Evolutionary conservation across 2,329 filamentous ascomycete species (phyloP), one percentile per base, ranked within the genome.

Genomic region (Diaporthe sp.): DNA sequence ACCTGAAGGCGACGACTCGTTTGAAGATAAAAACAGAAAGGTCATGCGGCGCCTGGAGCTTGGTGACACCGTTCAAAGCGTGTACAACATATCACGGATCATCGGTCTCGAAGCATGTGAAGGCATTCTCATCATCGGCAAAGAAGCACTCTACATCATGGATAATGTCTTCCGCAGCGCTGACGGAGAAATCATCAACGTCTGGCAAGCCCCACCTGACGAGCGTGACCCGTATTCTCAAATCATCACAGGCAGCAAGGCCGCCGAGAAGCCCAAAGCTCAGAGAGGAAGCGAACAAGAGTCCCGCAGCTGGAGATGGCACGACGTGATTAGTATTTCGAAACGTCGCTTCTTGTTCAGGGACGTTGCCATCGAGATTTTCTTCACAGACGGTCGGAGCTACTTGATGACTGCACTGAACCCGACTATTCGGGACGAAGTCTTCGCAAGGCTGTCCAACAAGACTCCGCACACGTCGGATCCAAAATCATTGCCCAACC

Each of bases 11-110:
- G 90, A 92, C 19, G 91, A 93, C 77, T 93, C 92, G 1, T 97
- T 97, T 76, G 97, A 99, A 83, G 97, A 99, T 83, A 98, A 98
- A 86, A 98, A 99, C 80, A 91, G 97, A 58, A 98, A 98, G 83
- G 96, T 99, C 58, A 97, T 98, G 95, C 91, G 97, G 69, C 96
- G 95, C 76, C 88, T 99, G 15, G 93, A 98, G 78, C 93, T 94
- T 17, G 95, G 96, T 7, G 97, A 99, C 79, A 91, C 96, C 72
- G 96, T 99, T 2, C 94, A 98, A 81, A 94, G 94, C 73, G 95
- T 98, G 1, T 97, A 95, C 87, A 99, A 99, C 79, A 93, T 98
- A 66, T 98, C 97, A 22, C 93, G 97, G 15, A 96, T 99, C 71
- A 92, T 98, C 42, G 97, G 97, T 13, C 88, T 99, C 5, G 97